Base-by-base conservation (phyloP, 1,139 yeast species). In the Ogataea hybrid region DNA sequence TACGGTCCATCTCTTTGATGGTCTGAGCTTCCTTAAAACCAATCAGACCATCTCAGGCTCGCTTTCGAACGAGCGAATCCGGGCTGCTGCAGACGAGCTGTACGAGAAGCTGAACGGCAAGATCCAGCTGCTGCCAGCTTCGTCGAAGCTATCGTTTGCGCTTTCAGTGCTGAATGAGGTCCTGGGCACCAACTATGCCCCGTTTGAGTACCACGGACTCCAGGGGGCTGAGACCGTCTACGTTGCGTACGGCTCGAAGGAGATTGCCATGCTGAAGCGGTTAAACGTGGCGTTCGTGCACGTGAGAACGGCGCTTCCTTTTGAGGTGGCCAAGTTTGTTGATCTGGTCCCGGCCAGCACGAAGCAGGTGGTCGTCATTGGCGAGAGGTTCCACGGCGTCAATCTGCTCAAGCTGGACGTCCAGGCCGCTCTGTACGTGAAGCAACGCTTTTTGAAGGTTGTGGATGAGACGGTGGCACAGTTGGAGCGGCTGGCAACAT, bases 261-360 rank as follows among this genome's bases (percentile, higher is more conserved):
- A 83, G 58, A 66, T 83, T 14, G 70, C 77, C 37, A 67, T 79
- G 49, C 72, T 86, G 32, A 55, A 74, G 32, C 64, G 68, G 34
- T 69, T 76, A 27, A 52, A 67, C 21, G 70, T 78, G 36, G 97
- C 94, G 47, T 75, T 83, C 39, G 64, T 90, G 44, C 74, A 82
- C 47, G 79, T 84, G 41, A 78, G 96, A 63, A 77, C 87, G 39
- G 94, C 95, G 44, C 68, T 84, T 42, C 92, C 95, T 42, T 84
- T 89, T 61, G 79, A 79, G 53, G 71, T 76, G 32, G 70, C 70
- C 31, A 77, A 77, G 52, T 86, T 89, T 60, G 68, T 76, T 39
- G 61, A 69, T 8, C 57, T 73, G 15, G 67, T 90, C 40, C 94
- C 96, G 18, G 47, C 65, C 3, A 63, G 84, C 5, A 65, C 82